These are phyloP conservation scores for Yamadazyma philogaea DNA, from an alignment of 805 yeast species.

Conservation along the genomic window DNA sequence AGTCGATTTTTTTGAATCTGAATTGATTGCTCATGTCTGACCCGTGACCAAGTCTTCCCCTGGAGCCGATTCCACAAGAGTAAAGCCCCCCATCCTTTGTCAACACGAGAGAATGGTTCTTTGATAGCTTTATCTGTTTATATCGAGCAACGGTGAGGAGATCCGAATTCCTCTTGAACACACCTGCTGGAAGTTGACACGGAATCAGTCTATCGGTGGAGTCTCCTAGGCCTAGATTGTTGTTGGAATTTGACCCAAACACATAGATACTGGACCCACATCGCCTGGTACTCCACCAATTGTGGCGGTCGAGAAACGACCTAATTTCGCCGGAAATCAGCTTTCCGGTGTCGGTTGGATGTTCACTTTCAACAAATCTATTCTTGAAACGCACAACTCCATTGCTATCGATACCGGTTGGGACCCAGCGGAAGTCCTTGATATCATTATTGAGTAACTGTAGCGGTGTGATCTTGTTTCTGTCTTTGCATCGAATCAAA, in stretches of 20 bases:
- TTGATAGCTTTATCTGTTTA: constrained; percentile 51
- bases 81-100: constrained; percentile 55
- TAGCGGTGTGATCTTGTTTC: constrained; percentile 69
- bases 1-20: constrained; percentile 42
- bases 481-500: constrained; percentile 58
- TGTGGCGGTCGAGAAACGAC: constrained; percentile 13
- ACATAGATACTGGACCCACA: constrained; percentile 61
- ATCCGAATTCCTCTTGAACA: constrained; percentile 16
- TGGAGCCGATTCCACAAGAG: constrained; percentile 63
- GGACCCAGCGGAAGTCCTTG: constrained; percentile 42
- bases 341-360: background rate
- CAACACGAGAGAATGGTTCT: constrained; percentile 60
- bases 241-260: constrained; percentile 61
- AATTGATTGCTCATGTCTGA: constrained; percentile 37
- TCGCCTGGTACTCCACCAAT: constrained; percentile 43
- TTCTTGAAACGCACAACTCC: constrained; percentile 26
- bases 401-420: constrained; percentile 38
- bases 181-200: constrained; percentile 34
- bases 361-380: constrained; percentile 16
- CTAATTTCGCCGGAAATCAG: constrained; percentile 4
- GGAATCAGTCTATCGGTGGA: constrained; percentile 45
- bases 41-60: constrained; percentile 69
- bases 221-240: constrained; percentile 66
- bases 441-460: constrained; percentile 55
- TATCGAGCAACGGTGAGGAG: constrained; percentile 40